Percentiles rank a stretch among this genome's conserved stretches.
phyloP scores from a whole-genome alignment of 306 rosid species.

The Dryas octopetala region DNA sequence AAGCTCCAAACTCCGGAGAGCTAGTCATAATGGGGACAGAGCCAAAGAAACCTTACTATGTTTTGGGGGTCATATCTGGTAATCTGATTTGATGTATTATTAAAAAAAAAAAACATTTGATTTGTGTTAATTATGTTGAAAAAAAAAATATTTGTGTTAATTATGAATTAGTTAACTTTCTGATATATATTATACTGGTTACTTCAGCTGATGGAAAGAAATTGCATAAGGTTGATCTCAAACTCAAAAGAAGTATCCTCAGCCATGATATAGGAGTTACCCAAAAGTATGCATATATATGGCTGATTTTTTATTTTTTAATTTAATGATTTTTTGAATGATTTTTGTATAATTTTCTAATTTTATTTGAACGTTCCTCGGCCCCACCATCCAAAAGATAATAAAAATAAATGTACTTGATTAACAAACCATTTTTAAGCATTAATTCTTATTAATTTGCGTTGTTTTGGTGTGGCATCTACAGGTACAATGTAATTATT shows the following conservation, averaged over 20 bases:
- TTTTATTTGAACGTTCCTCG: no score
- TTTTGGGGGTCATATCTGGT: conserved; percentile 68
- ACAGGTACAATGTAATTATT: conserved; percentile 64
- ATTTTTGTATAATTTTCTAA: no score
- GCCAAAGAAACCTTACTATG: conserved; percentile 50
- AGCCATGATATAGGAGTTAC: conserved; percentile 71
- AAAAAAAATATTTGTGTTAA: not conserved
- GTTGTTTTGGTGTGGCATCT: no score
- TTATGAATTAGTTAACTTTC: no score
- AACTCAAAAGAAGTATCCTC: conserved; percentile 46
- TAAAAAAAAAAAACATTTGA: no score
- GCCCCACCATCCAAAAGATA: no score
- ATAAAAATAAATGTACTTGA: no score
- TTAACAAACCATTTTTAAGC: no score
- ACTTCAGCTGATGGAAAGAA: conserved; percentile 65
- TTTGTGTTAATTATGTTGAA: not conserved
- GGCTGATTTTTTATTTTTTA: not conserved
- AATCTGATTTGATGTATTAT: not conserved
- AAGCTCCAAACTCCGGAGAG: conserved; percentile 56
- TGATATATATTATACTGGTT: not conserved
- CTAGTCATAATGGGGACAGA: conserved; percentile 55
- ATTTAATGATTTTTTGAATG: not conserved
- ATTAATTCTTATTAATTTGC: no score
- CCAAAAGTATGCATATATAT: conserved; percentile 32
- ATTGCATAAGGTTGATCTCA: conserved; percentile 55